Percentiles rank a stretch among this genome's conserved stretches.
Evolutionary conservation across 495 filamentous ascomycete species (phyloP).

Genomic region (Penicillium verhagenii): DNA sequence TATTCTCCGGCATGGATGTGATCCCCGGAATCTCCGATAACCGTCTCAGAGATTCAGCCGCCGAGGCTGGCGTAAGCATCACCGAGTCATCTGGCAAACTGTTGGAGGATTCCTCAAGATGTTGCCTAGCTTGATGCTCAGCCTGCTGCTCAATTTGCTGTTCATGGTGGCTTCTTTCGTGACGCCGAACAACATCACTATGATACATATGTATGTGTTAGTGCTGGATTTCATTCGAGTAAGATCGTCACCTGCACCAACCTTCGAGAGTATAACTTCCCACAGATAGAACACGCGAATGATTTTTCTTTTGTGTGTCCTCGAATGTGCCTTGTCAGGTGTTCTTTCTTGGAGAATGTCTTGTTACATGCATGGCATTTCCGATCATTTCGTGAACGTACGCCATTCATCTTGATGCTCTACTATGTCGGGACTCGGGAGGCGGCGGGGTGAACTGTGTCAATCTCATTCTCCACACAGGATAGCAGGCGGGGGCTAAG

Average conservation of each 20-base stretch:
- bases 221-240: background rate
- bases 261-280: conserved; percentile 28
- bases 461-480: background rate
- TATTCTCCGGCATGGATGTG: background rate
- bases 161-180: conserved; percentile 19
- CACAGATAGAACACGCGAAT: conserved; percentile 29
- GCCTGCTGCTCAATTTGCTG: background rate
- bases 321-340: conserved; percentile 33
- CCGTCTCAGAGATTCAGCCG: background rate
- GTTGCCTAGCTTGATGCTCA: background rate
- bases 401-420: conserved; percentile 5
- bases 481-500: too few relatives aligned
- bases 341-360: conserved; percentile 32
- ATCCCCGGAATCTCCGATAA: background rate
- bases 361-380: conserved; percentile 22
- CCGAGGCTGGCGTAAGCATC: background rate
- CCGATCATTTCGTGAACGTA: conserved; percentile 10
- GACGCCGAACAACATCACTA: conserved; percentile 29
- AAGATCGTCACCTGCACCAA: background rate
- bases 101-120: background rate
- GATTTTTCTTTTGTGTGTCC: conserved; percentile 36
- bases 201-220: background rate
- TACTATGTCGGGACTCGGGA: background rate
- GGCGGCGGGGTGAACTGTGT: background rate
- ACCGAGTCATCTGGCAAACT: background rate